A percentile compares a stretch with the other conserved stretches of the same genome.
Conservation (phyloP, 176 grass and related monocot species). For the Bromus sterilis region DNA sequence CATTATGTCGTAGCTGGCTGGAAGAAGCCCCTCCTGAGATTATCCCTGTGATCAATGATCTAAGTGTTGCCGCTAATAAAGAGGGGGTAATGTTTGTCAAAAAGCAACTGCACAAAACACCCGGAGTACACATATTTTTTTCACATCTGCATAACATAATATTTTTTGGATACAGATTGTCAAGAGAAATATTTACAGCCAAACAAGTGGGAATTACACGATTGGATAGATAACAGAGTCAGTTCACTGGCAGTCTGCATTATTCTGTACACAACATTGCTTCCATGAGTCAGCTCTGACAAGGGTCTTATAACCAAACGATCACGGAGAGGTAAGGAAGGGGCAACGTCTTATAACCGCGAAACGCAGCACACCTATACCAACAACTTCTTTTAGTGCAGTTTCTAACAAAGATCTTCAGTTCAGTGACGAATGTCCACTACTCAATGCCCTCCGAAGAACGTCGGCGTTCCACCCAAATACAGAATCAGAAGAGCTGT, state of each 20-base stretch:
- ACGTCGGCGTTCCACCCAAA: constrained; percentile 64
- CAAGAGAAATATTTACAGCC: not conserved
- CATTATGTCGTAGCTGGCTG: no score
- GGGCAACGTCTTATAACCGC: not conserved
- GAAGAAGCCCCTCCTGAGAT: no score
- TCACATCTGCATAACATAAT: not conserved
- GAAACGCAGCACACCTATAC: not conserved
- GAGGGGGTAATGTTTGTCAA: no score
- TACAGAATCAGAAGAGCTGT: constrained; percentile 69
- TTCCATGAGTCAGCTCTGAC: not conserved
- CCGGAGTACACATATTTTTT: not conserved
- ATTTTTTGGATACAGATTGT: not conserved
- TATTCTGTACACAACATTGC: not conserved
- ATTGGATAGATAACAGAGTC: not conserved
- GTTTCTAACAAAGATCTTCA: not conserved
- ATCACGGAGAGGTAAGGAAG: not conserved
- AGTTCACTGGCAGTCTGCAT: not conserved
- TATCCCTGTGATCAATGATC: no score
- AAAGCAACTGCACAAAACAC: not conserved
- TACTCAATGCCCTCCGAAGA: constrained; percentile 58
- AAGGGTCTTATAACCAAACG: not conserved
- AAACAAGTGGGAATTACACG: not conserved
- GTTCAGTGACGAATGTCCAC: constrained; percentile 47
- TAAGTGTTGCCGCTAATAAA: no score
- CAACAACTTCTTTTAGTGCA: not conserved